Conservation (phyloP, 352 stramenopile genomes). For the Globisporangium recalcitrans region DNA sequence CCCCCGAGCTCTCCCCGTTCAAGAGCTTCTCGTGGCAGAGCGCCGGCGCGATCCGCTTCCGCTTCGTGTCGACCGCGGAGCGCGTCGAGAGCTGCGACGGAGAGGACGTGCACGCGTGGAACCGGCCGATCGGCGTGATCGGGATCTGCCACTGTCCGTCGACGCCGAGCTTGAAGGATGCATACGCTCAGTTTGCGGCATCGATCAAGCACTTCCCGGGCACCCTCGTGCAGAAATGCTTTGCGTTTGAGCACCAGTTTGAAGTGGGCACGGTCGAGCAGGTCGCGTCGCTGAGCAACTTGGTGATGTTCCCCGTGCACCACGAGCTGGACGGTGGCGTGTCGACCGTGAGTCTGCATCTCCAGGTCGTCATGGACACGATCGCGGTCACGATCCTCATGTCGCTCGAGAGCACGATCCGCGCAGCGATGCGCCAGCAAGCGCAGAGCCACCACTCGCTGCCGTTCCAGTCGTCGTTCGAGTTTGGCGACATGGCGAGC, state of each 20-base stretch:
- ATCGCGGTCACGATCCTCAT: conserved; percentile 79
- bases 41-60: conserved; percentile 48
- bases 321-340: conserved; percentile 57
- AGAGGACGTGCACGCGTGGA: conserved; percentile 69
- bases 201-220: conserved; percentile 58
- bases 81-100: conserved; percentile 51
- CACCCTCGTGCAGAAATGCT: conserved; percentile 77
- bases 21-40: conserved; percentile 64
- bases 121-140: conserved; percentile 66
- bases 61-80: conserved; percentile 65
- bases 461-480: conserved; percentile 18
- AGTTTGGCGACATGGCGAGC: conserved; percentile 33
- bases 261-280: conserved; percentile 51
- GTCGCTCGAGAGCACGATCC: conserved; percentile 72
- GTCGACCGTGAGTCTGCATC: conserved; percentile 76
- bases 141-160: conserved; percentile 79
- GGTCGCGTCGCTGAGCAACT: conserved; percentile 46
- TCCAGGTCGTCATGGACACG: conserved; percentile 78
- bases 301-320: conserved; percentile 82
- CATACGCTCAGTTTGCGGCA: conserved; percentile 63
- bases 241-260: conserved; percentile 81
- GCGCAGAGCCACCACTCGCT: conserved; percentile 13
- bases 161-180: conserved; percentile 45
- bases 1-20: conserved; percentile 78
- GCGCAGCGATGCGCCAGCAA: conserved; percentile 50